A percentile compares a stretch with the other conserved stretches of the same genome.
phyloP scores from a whole-genome alignment of 2,329 filamentous ascomycete species.

The Neophaeococcomyces aloes region DNA sequence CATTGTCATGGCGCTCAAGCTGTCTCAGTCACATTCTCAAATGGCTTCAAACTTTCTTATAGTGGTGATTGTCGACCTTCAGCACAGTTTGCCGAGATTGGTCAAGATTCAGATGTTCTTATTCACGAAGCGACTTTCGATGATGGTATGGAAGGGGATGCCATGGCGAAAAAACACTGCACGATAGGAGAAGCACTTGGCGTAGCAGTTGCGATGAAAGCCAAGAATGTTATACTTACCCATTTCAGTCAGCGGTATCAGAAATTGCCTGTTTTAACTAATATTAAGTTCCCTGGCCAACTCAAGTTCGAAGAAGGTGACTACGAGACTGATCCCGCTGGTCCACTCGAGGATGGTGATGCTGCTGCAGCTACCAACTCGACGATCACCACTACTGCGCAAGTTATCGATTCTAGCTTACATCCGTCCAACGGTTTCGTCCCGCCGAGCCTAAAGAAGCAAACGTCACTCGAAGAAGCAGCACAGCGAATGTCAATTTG shows the following conservation, averaged over 20 bases:
- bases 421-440: not conserved
- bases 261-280: slow-evolving; percentile 50
- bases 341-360: not conserved
- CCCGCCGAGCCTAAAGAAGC: slow-evolving; percentile 7
- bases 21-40: slow-evolving; percentile 64
- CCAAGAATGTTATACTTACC: slow-evolving; percentile 70
- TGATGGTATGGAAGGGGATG: slow-evolving; percentile 68
- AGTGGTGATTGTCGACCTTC: slow-evolving; percentile 88
- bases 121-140: slow-evolving; percentile 96
- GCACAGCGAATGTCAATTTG: slow-evolving; percentile 41
- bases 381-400: slow-evolving; percentile 18
- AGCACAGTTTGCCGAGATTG: slow-evolving; percentile 57
- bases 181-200: slow-evolving; percentile 77
- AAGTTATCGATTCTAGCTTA: slow-evolving; percentile 1
- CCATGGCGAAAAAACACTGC: slow-evolving; percentile 76
- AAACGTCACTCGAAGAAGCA: slow-evolving; percentile 10
- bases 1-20: slow-evolving; percentile 76
- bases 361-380: not conserved
- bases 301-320: slow-evolving; percentile 18
- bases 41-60: slow-evolving; percentile 78
- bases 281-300: slow-evolving; percentile 14
- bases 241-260: slow-evolving; percentile 94
- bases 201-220: slow-evolving; percentile 67
- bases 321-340: slow-evolving; percentile 19
- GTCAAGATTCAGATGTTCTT: slow-evolving; percentile 65